Conservation (phyloP, 306 rosid species). For the Senna siamea region DNA sequence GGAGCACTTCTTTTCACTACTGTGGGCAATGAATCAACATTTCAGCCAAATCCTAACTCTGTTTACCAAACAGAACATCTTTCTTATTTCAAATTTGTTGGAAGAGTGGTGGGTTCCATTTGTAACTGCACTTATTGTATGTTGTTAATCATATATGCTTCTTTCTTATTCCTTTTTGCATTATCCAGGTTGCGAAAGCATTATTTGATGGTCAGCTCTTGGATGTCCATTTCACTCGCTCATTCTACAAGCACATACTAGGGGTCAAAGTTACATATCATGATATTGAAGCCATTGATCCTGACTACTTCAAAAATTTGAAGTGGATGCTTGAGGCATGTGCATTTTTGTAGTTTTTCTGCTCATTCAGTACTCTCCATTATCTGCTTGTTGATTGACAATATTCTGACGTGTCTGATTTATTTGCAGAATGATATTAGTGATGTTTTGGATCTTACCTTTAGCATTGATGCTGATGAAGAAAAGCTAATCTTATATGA, state of each 20-base stretch:
- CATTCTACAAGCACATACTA: constrained; percentile 97
- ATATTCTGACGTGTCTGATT: constrained; percentile 17
- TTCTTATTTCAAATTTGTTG: constrained; percentile 96
- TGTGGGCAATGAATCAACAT: constrained; percentile 97
- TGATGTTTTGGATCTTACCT: constrained; percentile 86
- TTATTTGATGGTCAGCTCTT: constrained; percentile 94
- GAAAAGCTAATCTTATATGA: constrained; percentile 92
- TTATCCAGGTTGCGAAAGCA: constrained; percentile 95
- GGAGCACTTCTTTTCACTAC: constrained; percentile 97
- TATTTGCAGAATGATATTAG: constrained; percentile 82
- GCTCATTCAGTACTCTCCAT: background rate
- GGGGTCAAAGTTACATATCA: constrained; percentile 96
- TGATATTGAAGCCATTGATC: constrained; percentile 99
- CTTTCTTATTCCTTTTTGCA: constrained; percentile 34
- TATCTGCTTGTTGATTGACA: constrained; percentile 23
- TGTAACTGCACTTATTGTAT: constrained; percentile 36
- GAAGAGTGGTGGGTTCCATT: constrained; percentile 86
- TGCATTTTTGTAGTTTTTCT: background rate
- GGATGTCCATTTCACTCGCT: constrained; percentile 99
- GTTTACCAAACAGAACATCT: constrained; percentile 99
- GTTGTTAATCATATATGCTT: constrained; percentile 24
- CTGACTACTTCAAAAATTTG: constrained; percentile 85
- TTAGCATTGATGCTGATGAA: constrained; percentile 98
- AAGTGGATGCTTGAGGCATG: constrained; percentile 99
- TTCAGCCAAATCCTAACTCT: constrained; percentile 99